Evolutionary conservation across 257 asterid genomes (phyloP).

Genomic region (Rehmannia glutinosa): DNA sequence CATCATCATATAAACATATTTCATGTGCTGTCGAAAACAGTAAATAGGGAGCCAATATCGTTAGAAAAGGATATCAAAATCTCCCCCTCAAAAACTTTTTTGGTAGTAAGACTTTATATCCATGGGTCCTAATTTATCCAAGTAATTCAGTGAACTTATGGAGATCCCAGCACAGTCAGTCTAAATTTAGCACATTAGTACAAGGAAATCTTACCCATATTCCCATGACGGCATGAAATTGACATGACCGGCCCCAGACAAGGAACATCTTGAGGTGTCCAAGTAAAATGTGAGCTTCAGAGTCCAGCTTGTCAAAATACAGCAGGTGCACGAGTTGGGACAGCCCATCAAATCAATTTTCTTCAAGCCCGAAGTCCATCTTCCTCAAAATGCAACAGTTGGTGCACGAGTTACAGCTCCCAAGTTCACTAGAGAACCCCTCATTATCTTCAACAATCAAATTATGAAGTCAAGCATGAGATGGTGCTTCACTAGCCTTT

Average conservation of each 20-base stretch:
- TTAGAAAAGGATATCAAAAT: slow-evolving; percentile 8
- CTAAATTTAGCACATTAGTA: slow-evolving; percentile 1
- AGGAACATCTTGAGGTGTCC: slow-evolving; percentile 18
- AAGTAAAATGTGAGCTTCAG: background rate
- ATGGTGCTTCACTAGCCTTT: background rate
- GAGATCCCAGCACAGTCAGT: slow-evolving; percentile 14
- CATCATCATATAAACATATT: background rate
- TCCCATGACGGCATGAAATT: slow-evolving; percentile 2
- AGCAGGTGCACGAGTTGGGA: background rate
- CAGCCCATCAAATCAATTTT: background rate
- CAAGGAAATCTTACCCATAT: slow-evolving; percentile 12
- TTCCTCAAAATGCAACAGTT: slow-evolving; percentile 9
- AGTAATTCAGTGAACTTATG: background rate
- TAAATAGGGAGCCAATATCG: background rate
- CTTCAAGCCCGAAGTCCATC: background rate
- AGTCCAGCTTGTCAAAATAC: slow-evolving; percentile 5
- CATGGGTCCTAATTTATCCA: background rate
- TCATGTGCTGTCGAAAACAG: background rate
- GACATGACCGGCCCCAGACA: background rate
- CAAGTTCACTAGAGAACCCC: slow-evolving; percentile 2
- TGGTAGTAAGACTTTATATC: background rate
- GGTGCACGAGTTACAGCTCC: background rate
- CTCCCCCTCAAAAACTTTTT: background rate
- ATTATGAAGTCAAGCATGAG: slow-evolving; percentile 11
- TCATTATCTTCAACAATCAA: slow-evolving; percentile 1